Conservation (phyloP, 371 early-diverging fungal genomes). For the Funneliformis caledonium region DNA sequence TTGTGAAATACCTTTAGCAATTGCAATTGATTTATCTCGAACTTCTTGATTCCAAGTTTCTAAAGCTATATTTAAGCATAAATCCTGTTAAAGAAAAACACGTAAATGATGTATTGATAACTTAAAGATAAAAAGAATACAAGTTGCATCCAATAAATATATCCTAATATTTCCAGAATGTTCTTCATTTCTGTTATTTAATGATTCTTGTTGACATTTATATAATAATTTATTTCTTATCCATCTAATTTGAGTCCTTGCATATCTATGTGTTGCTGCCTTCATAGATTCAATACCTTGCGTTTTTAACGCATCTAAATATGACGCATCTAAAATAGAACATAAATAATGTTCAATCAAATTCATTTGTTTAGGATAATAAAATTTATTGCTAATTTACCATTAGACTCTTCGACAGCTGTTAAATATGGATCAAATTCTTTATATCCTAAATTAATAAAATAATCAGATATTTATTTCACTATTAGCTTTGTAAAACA, state of each 20-base stretch:
- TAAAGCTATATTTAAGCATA: constrained; percentile 47
- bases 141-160: constrained; percentile 81
- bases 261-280: constrained; percentile 83
- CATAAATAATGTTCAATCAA: neutral
- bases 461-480: neutral
- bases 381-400: neutral
- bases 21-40: constrained; percentile 54
- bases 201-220: constrained; percentile 46
- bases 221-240: constrained; percentile 85
- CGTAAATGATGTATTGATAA: neutral
- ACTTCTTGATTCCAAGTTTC: constrained; percentile 63
- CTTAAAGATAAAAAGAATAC: constrained; percentile 47
- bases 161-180: constrained; percentile 50
- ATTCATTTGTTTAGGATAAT: neutral
- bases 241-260: constrained; percentile 88
- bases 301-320: constrained; percentile 54
- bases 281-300: constrained; percentile 85
- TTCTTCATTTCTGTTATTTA: constrained; percentile 46
- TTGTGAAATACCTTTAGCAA: constrained; percentile 48
- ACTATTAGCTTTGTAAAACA: neutral
- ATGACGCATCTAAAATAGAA: constrained; percentile 14
- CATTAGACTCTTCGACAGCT: constrained; percentile 48
- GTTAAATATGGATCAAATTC: constrained; percentile 78
- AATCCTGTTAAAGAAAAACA: neutral
- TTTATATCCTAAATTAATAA: constrained; percentile 67